Conservation (phyloP, 345 rosid genomes). For the Rhodamnia rubescens region DNA sequence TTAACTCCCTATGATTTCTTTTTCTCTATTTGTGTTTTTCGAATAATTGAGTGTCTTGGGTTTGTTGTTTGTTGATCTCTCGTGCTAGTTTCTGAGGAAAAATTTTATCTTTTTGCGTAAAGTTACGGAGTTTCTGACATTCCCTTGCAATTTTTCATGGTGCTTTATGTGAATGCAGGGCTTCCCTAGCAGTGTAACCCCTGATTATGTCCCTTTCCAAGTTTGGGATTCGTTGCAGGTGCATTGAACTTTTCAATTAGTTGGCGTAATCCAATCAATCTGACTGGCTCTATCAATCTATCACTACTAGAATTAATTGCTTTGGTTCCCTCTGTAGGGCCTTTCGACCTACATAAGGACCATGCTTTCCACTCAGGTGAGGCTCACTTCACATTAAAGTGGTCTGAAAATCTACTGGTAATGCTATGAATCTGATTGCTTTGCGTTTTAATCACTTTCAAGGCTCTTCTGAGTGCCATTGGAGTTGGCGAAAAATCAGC, state of each 20-base stretch:
- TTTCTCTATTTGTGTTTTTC: neutral
- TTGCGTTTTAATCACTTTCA: neutral
- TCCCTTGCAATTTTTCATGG: neutral
- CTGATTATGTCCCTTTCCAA: conserved; percentile 83
- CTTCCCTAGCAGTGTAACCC: conserved; percentile 79
- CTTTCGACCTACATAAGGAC: conserved; percentile 87
- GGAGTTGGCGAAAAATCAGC: conserved; percentile 98
- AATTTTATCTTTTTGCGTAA: neutral
- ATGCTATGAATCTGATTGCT: neutral
- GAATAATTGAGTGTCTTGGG: neutral
- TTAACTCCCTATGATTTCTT: neutral
- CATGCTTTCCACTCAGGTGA: conserved; percentile 96
- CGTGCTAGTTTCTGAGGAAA: neutral
- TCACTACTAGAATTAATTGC: neutral
- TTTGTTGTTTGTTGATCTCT: neutral
- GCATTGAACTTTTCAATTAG: neutral
- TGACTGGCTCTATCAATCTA: neutral
- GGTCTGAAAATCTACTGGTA: neutral
- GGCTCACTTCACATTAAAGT: neutral
- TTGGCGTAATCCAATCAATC: neutral
- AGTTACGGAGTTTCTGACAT: neutral
- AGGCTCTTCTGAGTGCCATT: conserved; percentile 93
- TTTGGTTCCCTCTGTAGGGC: conserved; percentile 35
- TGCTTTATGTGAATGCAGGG: conserved; percentile 32
- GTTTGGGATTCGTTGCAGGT: conserved; percentile 95